Evolutionary conservation across 1,284 basidiomycete genomes (phyloP).

Genomic region (Ceratobasidium sp.): DNA sequence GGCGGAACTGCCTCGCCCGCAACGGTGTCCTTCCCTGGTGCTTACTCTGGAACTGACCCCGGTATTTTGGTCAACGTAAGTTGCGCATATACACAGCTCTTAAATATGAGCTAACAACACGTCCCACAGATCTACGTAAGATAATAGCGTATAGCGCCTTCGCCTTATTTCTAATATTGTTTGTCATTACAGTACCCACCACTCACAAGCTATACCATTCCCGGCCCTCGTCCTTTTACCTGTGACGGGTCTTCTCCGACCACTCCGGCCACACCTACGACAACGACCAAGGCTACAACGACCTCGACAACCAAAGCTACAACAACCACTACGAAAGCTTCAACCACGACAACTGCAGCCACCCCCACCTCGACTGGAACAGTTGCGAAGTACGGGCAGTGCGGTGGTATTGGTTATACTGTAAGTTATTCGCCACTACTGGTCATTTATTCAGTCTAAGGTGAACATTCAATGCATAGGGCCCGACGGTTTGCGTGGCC

Average conservation of each 20-base stretch:
- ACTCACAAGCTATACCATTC: conserved; percentile 42
- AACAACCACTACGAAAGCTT: conserved; percentile 11
- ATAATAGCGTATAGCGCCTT: neutral
- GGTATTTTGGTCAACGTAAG: conserved; percentile 61
- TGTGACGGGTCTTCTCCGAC: conserved; percentile 34
- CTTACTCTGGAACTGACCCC: conserved; percentile 71
- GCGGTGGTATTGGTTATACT: conserved; percentile 39
- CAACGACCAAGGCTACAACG: conserved; percentile 11
- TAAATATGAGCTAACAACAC: neutral
- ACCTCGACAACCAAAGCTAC: conserved; percentile 20
- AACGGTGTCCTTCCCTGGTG: conserved; percentile 73
- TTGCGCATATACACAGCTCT: neutral
- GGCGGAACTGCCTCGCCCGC: conserved; percentile 53
- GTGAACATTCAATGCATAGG: neutral
- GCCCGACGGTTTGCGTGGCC: conserved; percentile 38
- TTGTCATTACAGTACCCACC: conserved; percentile 15
- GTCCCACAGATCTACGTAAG: conserved; percentile 37
- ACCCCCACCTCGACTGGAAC: conserved; percentile 33
- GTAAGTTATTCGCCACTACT: neutral
- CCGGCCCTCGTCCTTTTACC: conserved; percentile 45
- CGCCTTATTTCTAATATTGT: neutral
- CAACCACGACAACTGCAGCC: conserved; percentile 23
- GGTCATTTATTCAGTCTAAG: neutral
- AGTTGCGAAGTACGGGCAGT: conserved; percentile 45
- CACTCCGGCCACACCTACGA: neutral